These are phyloP conservation scores for Penicillium taxi DNA, from an alignment of 495 filamentous ascomycete species.

Conservation along the genomic window DNA sequence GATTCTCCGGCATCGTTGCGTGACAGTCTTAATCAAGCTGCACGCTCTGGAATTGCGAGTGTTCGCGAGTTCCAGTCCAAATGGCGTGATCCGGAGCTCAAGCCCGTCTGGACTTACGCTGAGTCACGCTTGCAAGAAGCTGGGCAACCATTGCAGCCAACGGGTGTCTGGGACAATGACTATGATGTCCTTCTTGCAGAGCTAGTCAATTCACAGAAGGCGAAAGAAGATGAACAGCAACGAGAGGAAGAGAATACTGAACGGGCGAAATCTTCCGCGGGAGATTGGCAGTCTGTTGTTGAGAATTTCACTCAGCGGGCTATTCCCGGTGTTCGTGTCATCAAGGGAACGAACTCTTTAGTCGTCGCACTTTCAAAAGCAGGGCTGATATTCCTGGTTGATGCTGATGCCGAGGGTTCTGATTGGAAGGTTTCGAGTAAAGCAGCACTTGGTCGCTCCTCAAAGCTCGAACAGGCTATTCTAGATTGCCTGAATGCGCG, in stretches of 20 bases:
- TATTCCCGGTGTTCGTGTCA: constrained; percentile 25
- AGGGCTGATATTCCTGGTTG: constrained; percentile 29
- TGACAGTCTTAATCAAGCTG: constrained; percentile 20
- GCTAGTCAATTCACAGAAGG: constrained; percentile 20
- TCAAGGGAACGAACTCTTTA: constrained; percentile 20
- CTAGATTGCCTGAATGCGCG: constrained; percentile 30
- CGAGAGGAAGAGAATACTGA: constrained; percentile 23
- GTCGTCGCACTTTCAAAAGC: constrained; percentile 25
- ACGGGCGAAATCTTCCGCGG: constrained; percentile 22
- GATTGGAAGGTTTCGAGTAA: constrained; percentile 32
- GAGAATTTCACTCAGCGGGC: constrained; percentile 23
- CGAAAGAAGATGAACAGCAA: constrained; percentile 18
- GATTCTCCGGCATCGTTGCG: constrained; percentile 23
- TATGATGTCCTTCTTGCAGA: constrained; percentile 32
- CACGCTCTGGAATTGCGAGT: constrained; percentile 21
- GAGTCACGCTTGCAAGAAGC: constrained; percentile 30
- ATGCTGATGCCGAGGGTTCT: constrained; percentile 10
- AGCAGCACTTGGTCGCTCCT: constrained; percentile 12
- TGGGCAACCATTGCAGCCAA: constrained; percentile 31
- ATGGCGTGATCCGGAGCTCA: constrained; percentile 33
- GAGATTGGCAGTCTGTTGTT: constrained; percentile 26
- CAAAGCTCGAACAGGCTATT: constrained; percentile 30
- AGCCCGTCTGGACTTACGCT: constrained; percentile 29
- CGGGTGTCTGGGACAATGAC: constrained; percentile 35
- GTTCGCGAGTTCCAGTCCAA: constrained; percentile 26